Base-by-base conservation (phyloP, 169 alveolate species). In the Plasmodium cynomolgi region DNA sequence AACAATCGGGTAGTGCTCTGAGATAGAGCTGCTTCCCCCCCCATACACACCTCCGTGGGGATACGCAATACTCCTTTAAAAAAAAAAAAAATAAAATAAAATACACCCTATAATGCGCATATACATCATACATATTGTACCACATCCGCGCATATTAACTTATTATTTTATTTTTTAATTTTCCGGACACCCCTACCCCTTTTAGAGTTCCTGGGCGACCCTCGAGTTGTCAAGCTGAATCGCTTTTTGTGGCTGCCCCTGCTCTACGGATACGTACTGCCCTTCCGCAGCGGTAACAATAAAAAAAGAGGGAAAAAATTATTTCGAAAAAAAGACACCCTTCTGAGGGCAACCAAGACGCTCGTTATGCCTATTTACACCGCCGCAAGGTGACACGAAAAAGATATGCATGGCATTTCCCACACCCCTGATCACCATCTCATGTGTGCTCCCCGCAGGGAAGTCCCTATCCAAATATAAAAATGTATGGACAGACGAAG, bases 151-250 rank as follows among this genome's bases (percentile, higher is more conserved):
- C 81, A 33, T 31, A 62, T 58, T 26, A 41, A 33, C 58, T 13
- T 39, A 4, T 47, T 47, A 13, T 29, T 84, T 68, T 84, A 68
- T 84, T 84, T 84, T 68, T 74, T 37, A 41, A n/a, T 41, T 77
- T 75, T 77, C 17, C 33, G 58, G 80, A 2, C 29, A 31, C 8
- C 58, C 13, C 26, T 34, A 29, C 15, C 58, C 39, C 34, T 13
- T 90, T 93, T 92, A 95, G 97, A 95, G 50, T 95, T 95, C 73
- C 72, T 95, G 54, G 77, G 93, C 3, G 97, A 95, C 71, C 86
- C 95, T 37, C 77, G 97, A 54, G 96, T 95, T 72, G 84, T 95
- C 20, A 95, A 95, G 81, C 17, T 84, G 41, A 94, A 95, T 58
- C 68, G 95, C 17, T 41, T 91, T 47, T n/a, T 91, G 20, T 93